Base-by-base conservation (phyloP, 1,284 basidiomycete genomes). In the Sporisorium exsertum region DNA sequence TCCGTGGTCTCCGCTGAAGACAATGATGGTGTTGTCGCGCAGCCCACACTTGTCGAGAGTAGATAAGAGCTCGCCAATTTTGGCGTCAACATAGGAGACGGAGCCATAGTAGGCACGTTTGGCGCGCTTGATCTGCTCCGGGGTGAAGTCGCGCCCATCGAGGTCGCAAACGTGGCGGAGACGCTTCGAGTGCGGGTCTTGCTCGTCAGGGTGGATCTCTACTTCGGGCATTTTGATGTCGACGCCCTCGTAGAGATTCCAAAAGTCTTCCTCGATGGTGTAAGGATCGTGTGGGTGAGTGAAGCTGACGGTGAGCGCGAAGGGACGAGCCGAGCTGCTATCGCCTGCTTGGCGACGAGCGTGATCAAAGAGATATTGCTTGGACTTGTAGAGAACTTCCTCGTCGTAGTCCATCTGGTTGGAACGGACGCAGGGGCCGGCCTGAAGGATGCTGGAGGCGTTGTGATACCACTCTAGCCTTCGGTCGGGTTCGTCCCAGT, bases 351-450 rank as follows among this genome's bases (percentile, higher is more conserved):
- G 50, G 10, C 63, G 56, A 40, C 69, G 69, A 3, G 59, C 69
- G 26, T 71, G 55, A 43, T 71, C 69, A 29, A 65, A 71, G 32
- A 71, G 63, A 22, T 65, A 71, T 32, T 71, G 69, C 32, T 62
- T 71, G 15, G 63, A 65, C 51, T 71, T 71, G 69, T 71, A 65
- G 37, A 71, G 63, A 18, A 65, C 69, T 46, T 71, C 69, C 40
- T 71, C 69, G 53, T 71, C 69, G 51, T 65, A 71, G 55, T 71
- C 69, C 69, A 71, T 71, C 69, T 71, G 69, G 52, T 71, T 71
- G 15, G 62, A 65, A 18, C 69, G 69, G 24, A 71, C 69, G 29
- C 69, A 71, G 3, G 69, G 69, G 10, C 69, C 69, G 7, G 69
- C 69, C 40, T 71, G 69, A 26, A 71, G 63, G 51, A 71, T 71